Evolutionary conservation across 2,329 filamentous ascomycete species (phyloP), one percentile per base, ranked within the genome.

Genomic region (Cladosporium cucumerinum): DNA sequence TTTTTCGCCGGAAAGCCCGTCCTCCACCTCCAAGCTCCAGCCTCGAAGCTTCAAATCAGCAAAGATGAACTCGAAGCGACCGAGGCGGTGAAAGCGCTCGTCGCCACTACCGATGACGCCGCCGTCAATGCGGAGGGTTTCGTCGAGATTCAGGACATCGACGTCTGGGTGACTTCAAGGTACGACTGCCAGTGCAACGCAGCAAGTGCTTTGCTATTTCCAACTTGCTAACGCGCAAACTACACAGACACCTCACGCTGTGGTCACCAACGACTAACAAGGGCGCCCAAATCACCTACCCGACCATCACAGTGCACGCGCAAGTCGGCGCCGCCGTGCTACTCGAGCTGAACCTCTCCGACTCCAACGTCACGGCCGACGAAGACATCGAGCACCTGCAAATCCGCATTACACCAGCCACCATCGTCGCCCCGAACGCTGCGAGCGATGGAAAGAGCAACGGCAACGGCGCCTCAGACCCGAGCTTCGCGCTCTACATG

Each of bases 1-100:
- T 94, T 93, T 78, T 89, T 88, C 71, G 85, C 84, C 70, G 86
- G 85, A 30, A 91, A 89, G 72, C 87, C 90, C 1, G 84, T 93
- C 51, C 83, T 93, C 3, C 86, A 93, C 77, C 85, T 85, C 69
- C 85, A 88, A 71, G 81, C 62, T 32, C 80, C 14, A 80, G 57
- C 81, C 65, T 82, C 86, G 63, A 87, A 85, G 46, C 85, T 88
- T 3, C 84, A 85, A 72, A 79, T 89, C 23, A 80, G 85, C 28
- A 80, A 78, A 39, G 80, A 82, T 48, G 85, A 89, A 70, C 78
- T 82, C 26, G 81, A 82, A 46, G 78, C 78, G 62, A 78, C 91
- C 49, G 55, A 60, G 32, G 49, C 51, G 11, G 43, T 61, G n/a
- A 63, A 71, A 2, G 70, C 75, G 6, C 74, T 81, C 62, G 63